These are phyloP conservation scores for Dipteronia dyeriana DNA, from an alignment of 345 rosid species.

Conservation along the genomic window DNA sequence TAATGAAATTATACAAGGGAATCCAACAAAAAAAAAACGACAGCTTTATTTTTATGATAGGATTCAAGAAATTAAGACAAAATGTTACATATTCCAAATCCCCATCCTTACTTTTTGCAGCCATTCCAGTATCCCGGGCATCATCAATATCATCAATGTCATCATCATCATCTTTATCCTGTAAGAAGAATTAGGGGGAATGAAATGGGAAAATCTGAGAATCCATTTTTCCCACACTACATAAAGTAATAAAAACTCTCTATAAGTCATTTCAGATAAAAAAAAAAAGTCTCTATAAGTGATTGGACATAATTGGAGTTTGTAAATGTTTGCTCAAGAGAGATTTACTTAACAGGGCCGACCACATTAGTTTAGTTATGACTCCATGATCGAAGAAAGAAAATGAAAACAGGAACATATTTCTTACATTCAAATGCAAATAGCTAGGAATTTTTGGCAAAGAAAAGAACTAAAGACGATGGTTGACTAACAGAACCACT, in stretches of 20 bases:
- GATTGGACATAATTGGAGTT: neutral
- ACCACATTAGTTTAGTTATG: neutral
- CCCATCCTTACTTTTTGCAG: slow-evolving; percentile 56
- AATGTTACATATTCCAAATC: slow-evolving; percentile 4
- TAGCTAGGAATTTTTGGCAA: neutral
- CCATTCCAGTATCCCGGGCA: slow-evolving; percentile 38
- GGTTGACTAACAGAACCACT: no score
- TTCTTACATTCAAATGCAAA: neutral
- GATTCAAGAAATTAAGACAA: neutral
- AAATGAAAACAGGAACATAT: no score
- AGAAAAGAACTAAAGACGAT: no score
- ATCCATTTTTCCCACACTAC: neutral
- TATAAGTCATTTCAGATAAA: no score
- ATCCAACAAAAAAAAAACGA: neutral
- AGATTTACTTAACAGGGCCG: neutral
- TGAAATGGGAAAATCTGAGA: neutral
- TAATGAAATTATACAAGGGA: neutral
- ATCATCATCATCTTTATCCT: slow-evolving; percentile 33
- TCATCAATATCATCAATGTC: slow-evolving; percentile 48
- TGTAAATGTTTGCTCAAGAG: neutral
- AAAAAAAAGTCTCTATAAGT: neutral
- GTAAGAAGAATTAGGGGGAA: neutral
- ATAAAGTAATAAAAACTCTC: no score
- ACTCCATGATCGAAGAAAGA: neutral
- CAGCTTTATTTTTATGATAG: neutral